phyloP scores from a whole-genome alignment of 805 yeast genomes.

The Wickerhamomyces mucosus region DNA sequence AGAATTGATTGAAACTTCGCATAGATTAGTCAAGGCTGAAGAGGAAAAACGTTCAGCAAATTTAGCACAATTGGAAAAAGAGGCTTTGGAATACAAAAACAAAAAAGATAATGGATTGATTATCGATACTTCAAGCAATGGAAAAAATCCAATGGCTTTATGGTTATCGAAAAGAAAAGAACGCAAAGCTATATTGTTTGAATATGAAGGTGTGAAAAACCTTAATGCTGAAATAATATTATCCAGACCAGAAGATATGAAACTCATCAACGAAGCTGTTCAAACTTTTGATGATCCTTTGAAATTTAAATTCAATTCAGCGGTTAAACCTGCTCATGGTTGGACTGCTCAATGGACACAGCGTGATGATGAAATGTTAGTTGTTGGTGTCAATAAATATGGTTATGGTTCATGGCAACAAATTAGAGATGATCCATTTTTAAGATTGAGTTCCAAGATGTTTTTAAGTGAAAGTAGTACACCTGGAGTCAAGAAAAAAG shows the following conservation, averaged over 20 bases:
- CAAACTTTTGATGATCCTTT: conserved; percentile 51
- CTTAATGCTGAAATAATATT: conserved; percentile 84
- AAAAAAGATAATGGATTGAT: conserved; percentile 28
- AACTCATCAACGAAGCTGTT: conserved; percentile 44
- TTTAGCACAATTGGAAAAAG: conserved; percentile 48
- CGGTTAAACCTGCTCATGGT: conserved; percentile 75
- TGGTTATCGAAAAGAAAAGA: conserved; percentile 67
- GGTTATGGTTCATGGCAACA: conserved; percentile 96
- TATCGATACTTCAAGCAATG: conserved; percentile 14
- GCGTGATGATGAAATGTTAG: conserved; percentile 76
- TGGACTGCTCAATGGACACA: conserved; percentile 88
- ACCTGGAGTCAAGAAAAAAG: conserved; percentile 23
- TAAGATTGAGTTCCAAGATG: conserved; percentile 77
- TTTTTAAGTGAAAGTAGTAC: conserved; percentile 46
- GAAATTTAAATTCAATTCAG: conserved; percentile 47
- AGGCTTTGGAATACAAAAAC: conserved; percentile 46
- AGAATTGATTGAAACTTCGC: conserved; percentile 59
- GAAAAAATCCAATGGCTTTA: conserved; percentile 38
- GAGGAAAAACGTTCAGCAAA: conserved; percentile 50
- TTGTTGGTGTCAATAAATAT: conserved; percentile 82
- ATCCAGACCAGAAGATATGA: conserved; percentile 80
- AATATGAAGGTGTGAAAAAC: conserved; percentile 77
- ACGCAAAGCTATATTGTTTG: conserved; percentile 83
- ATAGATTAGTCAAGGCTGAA: conserved; percentile 51
- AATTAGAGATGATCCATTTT: conserved; percentile 89